These are phyloP conservation scores for Brassica cretica DNA, from an alignment of 345 rosid genomes.

Conservation along the genomic window DNA sequence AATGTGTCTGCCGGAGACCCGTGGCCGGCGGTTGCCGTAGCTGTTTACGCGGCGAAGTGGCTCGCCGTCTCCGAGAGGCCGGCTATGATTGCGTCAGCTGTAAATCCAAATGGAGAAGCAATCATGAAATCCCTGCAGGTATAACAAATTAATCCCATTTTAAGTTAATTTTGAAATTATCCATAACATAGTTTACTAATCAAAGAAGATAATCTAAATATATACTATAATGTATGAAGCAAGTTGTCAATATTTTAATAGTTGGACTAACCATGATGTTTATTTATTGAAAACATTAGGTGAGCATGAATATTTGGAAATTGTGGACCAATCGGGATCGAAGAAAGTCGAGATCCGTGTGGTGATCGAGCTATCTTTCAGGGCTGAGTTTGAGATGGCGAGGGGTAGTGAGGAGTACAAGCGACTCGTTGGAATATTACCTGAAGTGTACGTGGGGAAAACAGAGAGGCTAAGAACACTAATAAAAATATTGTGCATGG, in stretches of 20 bases:
- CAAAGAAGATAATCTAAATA: slow-evolving; percentile 1
- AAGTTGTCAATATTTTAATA: slow-evolving; percentile 16
- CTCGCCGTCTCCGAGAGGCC: slow-evolving; percentile 50
- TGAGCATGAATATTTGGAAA: slow-evolving; percentile 70
- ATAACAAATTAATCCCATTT: slow-evolving; percentile 1
- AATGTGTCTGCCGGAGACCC: slow-evolving; percentile 54
- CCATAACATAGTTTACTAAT: slow-evolving; percentile 5
- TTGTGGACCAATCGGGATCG: slow-evolving; percentile 48
- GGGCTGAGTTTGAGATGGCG: slow-evolving; percentile 81
- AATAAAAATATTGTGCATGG: slow-evolving; percentile 67
- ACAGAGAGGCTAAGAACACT: slow-evolving; percentile 62
- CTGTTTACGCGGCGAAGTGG: slow-evolving; percentile 54
- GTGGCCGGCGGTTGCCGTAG: slow-evolving; percentile 58
- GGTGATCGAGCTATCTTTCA: slow-evolving; percentile 72
- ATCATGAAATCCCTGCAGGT: slow-evolving; percentile 74
- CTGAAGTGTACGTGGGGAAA: slow-evolving; percentile 77
- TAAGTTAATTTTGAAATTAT: background rate
- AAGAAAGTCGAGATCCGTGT: slow-evolving; percentile 62
- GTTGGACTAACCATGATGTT: slow-evolving; percentile 17
- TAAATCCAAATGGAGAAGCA: slow-evolving; percentile 84
- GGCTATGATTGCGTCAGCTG: slow-evolving; percentile 64
- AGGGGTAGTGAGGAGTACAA: slow-evolving; percentile 69
- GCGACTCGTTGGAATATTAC: slow-evolving; percentile 46
- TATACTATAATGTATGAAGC: background rate
- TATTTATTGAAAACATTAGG: slow-evolving; percentile 43